These are phyloP conservation scores for Phytomonas sp. DNA, from an alignment of 208 protist genomes.

Conservation along the genomic window DNA sequence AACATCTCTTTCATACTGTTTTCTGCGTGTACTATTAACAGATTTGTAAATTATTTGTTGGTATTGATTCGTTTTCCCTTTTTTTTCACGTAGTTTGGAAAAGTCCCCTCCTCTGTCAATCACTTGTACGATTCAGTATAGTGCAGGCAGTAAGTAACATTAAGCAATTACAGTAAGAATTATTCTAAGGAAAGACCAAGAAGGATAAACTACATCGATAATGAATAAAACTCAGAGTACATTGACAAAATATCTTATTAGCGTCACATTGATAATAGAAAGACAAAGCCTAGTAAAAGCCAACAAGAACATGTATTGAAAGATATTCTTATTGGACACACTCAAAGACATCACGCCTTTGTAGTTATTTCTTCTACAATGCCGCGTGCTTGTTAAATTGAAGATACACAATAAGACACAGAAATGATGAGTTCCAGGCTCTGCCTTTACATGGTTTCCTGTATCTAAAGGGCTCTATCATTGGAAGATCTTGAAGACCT, in stretches of 20 bases:
- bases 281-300: not conserved
- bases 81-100: not conserved
- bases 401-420: not conserved
- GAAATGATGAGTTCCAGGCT: not conserved
- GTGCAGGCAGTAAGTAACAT: not conserved
- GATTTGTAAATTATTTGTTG: not conserved
- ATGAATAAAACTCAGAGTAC: not conserved
- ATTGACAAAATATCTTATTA: not conserved
- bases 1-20: not conserved
- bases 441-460: not conserved
- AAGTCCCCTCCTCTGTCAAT: not conserved
- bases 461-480: not conserved
- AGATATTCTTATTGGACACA: not conserved
- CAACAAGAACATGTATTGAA: not conserved
- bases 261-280: not conserved
- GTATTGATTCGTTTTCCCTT: not conserved
- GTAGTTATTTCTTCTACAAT: not conserved
- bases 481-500: conserved; percentile 46
- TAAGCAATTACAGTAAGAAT: not conserved
- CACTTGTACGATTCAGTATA: not conserved
- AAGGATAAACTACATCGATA: not conserved
- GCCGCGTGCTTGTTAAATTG: not conserved
- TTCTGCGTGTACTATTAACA: not conserved
- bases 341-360: not conserved
- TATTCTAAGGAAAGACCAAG: not conserved